These are phyloP conservation scores for Myxozyma udenii DNA, from an alignment of 805 yeast genomes.

Conservation along the genomic window DNA sequence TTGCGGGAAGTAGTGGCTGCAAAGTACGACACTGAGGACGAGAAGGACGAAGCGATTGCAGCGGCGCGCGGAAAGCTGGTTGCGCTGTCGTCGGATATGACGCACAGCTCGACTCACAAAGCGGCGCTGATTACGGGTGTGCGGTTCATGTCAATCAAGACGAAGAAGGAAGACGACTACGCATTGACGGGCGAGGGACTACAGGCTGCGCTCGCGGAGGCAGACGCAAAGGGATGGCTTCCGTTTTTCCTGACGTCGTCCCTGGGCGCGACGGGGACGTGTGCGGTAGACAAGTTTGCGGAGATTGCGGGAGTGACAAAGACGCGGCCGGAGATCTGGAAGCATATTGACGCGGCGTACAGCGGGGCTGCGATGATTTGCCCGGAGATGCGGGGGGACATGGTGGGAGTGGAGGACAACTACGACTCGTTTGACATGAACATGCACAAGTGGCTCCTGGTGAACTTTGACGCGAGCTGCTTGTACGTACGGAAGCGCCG, in stretches of 20 bases:
- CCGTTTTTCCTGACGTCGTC: conserved; percentile 32
- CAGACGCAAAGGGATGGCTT: conserved; percentile 23
- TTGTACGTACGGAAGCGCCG: conserved; percentile 27
- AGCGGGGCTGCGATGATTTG: conserved; percentile 32
- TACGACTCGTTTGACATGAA: conserved; percentile 33
- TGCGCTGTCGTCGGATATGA: conserved; percentile 30
- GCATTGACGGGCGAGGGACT: conserved; percentile 23
- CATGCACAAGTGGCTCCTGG: conserved; percentile 33
- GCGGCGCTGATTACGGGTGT: conserved; percentile 33
- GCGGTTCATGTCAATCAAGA: conserved; percentile 21
- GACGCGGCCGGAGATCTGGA: conserved; percentile 23
- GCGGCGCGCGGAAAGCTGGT: conserved; percentile 30
- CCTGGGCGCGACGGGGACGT: conserved; percentile 31
- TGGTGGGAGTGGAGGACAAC: conserved; percentile 22
- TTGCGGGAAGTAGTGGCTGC: conserved; percentile 27
- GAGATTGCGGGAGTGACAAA: conserved; percentile 23
- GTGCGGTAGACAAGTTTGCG: conserved; percentile 29
- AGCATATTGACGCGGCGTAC: conserved; percentile 32
- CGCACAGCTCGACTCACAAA: conserved; percentile 32
- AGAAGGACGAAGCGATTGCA: conserved; percentile 24
- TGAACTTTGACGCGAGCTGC: conserved; percentile 32
- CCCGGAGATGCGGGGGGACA: conserved; percentile 24
- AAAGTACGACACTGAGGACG: conserved; percentile 18
- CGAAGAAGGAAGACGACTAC: conserved; percentile 26
- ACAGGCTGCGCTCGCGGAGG: conserved; percentile 16